A percentile compares a stretch with the other conserved stretches of the same genome.
These are phyloP conservation scores for Sporothrix inflata DNA, from an alignment of 2,329 filamentous ascomycete species.

Conservation along the genomic window DNA sequence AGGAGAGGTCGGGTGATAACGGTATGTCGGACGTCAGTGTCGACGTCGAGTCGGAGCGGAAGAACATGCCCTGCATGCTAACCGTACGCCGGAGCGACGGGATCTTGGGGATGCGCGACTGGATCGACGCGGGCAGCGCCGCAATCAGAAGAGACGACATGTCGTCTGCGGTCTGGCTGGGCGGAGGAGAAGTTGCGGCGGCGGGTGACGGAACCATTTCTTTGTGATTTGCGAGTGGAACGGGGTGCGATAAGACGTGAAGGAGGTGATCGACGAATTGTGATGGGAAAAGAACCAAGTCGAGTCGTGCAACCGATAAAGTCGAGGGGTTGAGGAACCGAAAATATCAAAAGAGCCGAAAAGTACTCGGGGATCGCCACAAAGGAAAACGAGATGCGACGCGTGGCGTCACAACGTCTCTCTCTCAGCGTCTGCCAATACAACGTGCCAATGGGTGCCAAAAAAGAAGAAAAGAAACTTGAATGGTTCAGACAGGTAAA, in stretches of 20 bases:
- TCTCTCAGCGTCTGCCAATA: background rate
- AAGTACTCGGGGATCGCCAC: constrained; percentile 1
- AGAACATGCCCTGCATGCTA: constrained; percentile 26
- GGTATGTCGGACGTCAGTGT: constrained; percentile 8
- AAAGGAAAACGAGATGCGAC: background rate
- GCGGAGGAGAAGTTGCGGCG: background rate
- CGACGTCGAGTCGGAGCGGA: constrained; percentile 26
- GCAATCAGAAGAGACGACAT: constrained; percentile 33
- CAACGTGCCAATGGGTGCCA: background rate
- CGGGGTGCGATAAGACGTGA: background rate
- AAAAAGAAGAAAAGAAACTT: background rate
- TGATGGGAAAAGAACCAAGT: background rate
- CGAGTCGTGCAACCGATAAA: background rate
- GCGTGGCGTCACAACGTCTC: background rate
- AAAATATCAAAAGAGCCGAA: background rate
- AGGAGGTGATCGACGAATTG: background rate
- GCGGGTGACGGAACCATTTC: constrained; percentile 2
- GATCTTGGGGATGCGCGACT: constrained; percentile 34
- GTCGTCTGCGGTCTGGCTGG: background rate
- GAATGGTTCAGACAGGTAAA: background rate
- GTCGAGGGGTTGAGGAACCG: background rate
- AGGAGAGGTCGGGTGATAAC: constrained; percentile 12
- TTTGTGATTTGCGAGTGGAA: background rate
- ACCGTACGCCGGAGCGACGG: constrained; percentile 31
- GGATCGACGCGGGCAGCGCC: constrained; percentile 36